Base-by-base conservation (phyloP, 2,329 filamentous ascomycete species). In the Zymoseptoria crescenta region DNA sequence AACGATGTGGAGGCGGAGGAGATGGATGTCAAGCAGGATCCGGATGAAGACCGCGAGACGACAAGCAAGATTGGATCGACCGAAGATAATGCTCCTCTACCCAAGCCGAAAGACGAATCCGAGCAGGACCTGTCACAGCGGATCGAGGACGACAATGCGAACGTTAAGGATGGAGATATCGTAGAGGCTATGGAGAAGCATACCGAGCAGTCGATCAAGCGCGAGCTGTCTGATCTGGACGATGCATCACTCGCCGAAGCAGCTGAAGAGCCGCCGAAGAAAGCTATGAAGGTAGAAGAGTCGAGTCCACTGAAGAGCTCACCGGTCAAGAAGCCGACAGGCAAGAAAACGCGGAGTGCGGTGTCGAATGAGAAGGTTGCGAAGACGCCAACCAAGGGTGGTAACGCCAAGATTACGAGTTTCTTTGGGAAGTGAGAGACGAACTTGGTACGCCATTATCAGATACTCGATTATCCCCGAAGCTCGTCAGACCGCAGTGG, bases 351-450 rank as follows among this genome's bases (percentile, higher is more conserved):
- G 52, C 77, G 79, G 64, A 85, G 82, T 71, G 81, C 83, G 35
- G 83, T 81, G 5, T 81, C 76, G 63, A 85, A 86, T 67, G 72
- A 75, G 41, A 80, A 74, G 55, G 72, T 75, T 50, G 68, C 74
- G 50, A 81, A 80, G 67, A 76, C 72, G 21, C 73, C 73, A 63
- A 74, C 71, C 48, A 82, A 77, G 59, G 60, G 66, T 54, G 80
- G 81, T 16, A 83, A 79, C 58, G 78, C 81, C 65, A 81, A 80
- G 69, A 84, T 84, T 59, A 84, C 81, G 41, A 80, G 73, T 67
- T 84, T 84, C 69, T 83, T 84, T 69, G 74, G 70, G 49, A 80
- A 77, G 68, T 79, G 71, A 74, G 30, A 41, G 35, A 35, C 30
- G 30, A 35, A n/a, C n/a, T n/a, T n/a, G n/a, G n/a, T n/a, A n/a